A percentile compares a stretch with the other conserved stretches of the same genome.
Conservation (phyloP, 176 grass and related monocot genomes). For the Luzula sylvatica region DNA sequence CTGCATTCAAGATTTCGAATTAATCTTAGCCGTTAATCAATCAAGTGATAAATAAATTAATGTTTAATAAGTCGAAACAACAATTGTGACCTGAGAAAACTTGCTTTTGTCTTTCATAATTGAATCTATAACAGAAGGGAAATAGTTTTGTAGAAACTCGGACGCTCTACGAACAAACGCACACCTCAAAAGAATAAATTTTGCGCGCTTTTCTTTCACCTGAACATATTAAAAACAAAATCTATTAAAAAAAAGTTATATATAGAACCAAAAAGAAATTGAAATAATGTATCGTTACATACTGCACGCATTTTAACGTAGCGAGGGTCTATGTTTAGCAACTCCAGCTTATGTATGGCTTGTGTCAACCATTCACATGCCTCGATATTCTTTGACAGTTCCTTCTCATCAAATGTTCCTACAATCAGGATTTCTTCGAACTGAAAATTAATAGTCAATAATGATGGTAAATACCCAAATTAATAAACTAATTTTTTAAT, state of each 20-base stretch:
- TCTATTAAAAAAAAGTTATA: neutral
- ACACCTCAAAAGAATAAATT: constrained; percentile 89
- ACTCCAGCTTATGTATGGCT: constrained; percentile 79
- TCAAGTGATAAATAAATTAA: no score
- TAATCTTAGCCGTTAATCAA: constrained; percentile 1
- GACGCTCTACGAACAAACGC: constrained; percentile 89
- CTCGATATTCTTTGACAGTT: constrained; percentile 84
- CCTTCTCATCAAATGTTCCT: constrained; percentile 78
- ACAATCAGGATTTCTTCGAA: constrained; percentile 63
- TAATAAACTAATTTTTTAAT: constrained; percentile 1
- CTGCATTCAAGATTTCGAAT: constrained; percentile 20
- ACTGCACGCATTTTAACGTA: constrained; percentile 85
- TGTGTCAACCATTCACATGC: constrained; percentile 94
- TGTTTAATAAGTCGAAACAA: neutral
- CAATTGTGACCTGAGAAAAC: constrained; percentile 72
- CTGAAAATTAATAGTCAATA: constrained; percentile 29
- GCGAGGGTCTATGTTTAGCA: constrained; percentile 50
- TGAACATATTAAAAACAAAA: constrained; percentile 28
- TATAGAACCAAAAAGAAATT: neutral
- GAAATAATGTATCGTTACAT: constrained; percentile 14
- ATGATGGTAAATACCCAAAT: neutral
- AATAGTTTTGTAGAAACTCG: constrained; percentile 92
- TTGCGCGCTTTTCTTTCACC: constrained; percentile 93
- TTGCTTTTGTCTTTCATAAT: constrained; percentile 77
- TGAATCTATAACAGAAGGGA: constrained; percentile 77